Conservation (phyloP, 495 filamentous ascomycete genomes). For the Letharia columbiana region DNA sequence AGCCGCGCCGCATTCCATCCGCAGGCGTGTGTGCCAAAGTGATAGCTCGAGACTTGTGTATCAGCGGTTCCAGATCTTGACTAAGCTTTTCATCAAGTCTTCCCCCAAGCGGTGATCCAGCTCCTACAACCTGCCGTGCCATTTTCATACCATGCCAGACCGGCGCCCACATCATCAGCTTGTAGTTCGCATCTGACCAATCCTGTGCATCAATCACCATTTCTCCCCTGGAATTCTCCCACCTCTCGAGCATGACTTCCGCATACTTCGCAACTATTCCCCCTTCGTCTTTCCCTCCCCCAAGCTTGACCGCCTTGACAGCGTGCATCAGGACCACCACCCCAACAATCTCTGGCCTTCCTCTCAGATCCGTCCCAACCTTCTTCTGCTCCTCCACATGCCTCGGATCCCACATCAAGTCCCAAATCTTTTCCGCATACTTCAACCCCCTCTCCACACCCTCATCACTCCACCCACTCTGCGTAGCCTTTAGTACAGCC, state of each 20-base stretch:
- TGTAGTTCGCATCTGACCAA: constrained; percentile 21
- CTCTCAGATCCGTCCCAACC: constrained; percentile 14
- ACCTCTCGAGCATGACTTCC: constrained; percentile 15
- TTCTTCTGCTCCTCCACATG: constrained; percentile 11
- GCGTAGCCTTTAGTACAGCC: constrained; percentile 12
- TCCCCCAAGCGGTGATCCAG: constrained; percentile 9
- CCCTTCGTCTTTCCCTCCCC: constrained; percentile 13
- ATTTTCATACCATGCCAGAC: constrained; percentile 23
- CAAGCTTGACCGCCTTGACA: constrained; percentile 4
- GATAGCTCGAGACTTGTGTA: constrained; percentile 12
- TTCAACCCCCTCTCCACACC: constrained; percentile 11
- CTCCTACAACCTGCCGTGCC: constrained; percentile 18
- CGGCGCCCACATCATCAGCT: constrained; percentile 18
- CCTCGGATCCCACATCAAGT: constrained; percentile 19
- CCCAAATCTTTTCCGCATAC: constrained; percentile 18
- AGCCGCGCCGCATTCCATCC: constrained; percentile 16
- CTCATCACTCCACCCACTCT: constrained; percentile 15
- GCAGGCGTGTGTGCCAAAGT: constrained; percentile 6
- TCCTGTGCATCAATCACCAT: constrained; percentile 5
- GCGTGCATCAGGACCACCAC: constrained; percentile 21
- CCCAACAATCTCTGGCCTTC: constrained; percentile 20
- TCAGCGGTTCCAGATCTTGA: constrained; percentile 19
- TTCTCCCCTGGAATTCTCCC: constrained; percentile 5
- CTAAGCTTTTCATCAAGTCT: constrained; percentile 12
- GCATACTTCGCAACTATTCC: constrained; percentile 18